Percentiles rank a stretch among this genome's conserved stretches.
These are phyloP conservation scores for Saccharomycopsis sp. DNA, from an alignment of 805 yeast species.

Conservation along the genomic window DNA sequence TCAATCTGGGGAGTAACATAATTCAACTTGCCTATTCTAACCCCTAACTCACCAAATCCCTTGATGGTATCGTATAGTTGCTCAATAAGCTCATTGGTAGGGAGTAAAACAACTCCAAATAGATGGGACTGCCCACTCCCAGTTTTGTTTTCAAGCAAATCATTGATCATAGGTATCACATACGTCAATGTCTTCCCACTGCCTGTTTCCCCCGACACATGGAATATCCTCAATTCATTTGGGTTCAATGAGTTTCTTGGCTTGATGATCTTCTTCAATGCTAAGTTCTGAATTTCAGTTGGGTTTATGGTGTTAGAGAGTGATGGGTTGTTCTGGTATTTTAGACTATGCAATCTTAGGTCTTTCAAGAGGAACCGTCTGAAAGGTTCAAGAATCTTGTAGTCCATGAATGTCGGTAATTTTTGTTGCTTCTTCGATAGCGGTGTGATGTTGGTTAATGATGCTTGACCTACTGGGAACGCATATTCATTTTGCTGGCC, in stretches of 20 bases:
- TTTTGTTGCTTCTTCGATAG: too few species aligned
- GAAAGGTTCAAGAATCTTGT: conserved; percentile 58
- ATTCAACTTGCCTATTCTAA: conserved; percentile 8
- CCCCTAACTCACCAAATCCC: conserved; percentile 18
- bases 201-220: conserved; percentile 95
- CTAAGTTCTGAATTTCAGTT: conserved; percentile 77
- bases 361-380: conserved; percentile 52
- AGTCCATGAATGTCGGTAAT: too few species aligned
- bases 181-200: conserved; percentile 96
- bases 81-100: conserved; percentile 81
- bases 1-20: conserved; percentile 3
- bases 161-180: conserved; percentile 65
- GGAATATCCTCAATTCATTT: conserved; percentile 48
- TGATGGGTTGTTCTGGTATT: conserved; percentile 25
- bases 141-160: conserved; percentile 40
- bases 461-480: too few species aligned
- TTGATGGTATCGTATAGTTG: conserved; percentile 54
- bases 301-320: conserved; percentile 39
- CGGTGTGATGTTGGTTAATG: too few species aligned
- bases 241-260: conserved; percentile 25
- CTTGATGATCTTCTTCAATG: conserved; percentile 50
- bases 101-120: conserved; percentile 62
- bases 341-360: conserved; percentile 40
- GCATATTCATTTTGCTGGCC: too few species aligned
- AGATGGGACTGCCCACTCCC: conserved; percentile 41